These are phyloP conservation scores for Conringia planisiliqua DNA, from an alignment of 345 rosid species.

Conservation along the genomic window DNA sequence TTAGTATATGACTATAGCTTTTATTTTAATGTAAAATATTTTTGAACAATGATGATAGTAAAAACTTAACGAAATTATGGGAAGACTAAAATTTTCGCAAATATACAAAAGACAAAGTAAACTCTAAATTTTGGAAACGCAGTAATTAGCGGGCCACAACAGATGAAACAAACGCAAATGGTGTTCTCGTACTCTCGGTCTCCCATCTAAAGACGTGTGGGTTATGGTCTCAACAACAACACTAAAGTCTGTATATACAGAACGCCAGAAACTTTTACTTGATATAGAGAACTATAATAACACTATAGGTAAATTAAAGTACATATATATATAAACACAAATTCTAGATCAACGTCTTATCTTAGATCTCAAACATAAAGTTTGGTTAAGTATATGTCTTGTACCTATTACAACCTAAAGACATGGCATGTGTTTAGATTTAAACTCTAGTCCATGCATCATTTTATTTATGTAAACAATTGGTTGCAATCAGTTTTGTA, in stretches of 20 bases:
- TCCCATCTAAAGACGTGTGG: slow-evolving; percentile 25
- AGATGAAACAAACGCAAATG: slow-evolving; percentile 16
- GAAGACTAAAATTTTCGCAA: neutral
- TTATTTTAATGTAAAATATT: neutral
- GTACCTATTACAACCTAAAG: slow-evolving; percentile 22
- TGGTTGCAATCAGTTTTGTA: neutral
- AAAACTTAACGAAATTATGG: neutral
- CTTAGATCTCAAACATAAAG: slow-evolving; percentile 24
- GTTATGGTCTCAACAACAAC: slow-evolving; percentile 18
- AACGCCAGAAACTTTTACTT: neutral
- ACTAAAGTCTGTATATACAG: neutral
- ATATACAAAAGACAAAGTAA: slow-evolving; percentile 7
- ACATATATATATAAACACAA: neutral
- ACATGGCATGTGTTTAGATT: slow-evolving; percentile 34
- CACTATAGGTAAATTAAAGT: neutral
- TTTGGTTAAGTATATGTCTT: slow-evolving; percentile 9
- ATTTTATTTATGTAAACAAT: neutral
- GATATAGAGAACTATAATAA: neutral
- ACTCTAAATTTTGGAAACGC: neutral
- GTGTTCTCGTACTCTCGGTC: slow-evolving; percentile 23
- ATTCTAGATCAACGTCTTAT: slow-evolving; percentile 1
- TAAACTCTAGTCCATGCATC: slow-evolving; percentile 18
- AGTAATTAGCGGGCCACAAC: slow-evolving; percentile 5
- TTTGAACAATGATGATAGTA: neutral
- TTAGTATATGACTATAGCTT: neutral